phyloP scores from a whole-genome alignment of 441 rosid species.

The Oxalis stricta region DNA sequence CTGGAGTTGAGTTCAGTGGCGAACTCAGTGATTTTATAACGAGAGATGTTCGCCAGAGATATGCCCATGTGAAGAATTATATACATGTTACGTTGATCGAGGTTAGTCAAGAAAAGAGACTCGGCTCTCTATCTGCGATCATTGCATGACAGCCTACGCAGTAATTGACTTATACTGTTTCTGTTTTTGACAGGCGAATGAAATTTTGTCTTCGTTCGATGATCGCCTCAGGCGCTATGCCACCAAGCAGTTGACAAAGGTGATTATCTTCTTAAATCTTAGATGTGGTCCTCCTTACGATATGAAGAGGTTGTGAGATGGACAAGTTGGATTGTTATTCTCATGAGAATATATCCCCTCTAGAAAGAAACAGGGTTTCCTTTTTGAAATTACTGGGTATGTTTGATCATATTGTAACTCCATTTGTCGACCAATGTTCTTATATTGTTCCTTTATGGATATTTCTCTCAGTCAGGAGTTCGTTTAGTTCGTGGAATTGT shows the following conservation, averaged over 20 bases:
- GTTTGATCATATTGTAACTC: background rate
- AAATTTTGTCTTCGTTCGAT: constrained; percentile 76
- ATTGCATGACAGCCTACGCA: background rate
- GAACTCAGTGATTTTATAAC: constrained; percentile 80
- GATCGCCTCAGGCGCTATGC: constrained; percentile 79
- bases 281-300: background rate
- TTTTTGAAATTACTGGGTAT: background rate
- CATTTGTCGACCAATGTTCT: background rate
- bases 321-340: too few species aligned
- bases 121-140: background rate
- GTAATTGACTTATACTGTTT: constrained; percentile 3
- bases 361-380: background rate
- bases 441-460: background rate
- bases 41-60: constrained; percentile 68
- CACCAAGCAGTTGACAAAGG: constrained; percentile 74
- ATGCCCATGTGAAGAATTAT: constrained; percentile 66
- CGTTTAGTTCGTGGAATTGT: constrained; percentile 72
- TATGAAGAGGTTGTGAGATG: too few species aligned
- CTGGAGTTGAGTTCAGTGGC: constrained; percentile 90
- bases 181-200: constrained; percentile 47
- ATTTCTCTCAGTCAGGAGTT: constrained; percentile 65
- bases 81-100: constrained; percentile 78
- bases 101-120: constrained; percentile 27
- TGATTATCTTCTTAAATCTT: constrained; percentile 10
- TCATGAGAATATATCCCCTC: background rate